These are phyloP conservation scores for Rostrohypoxylon terebratum DNA, from an alignment of 495 filamentous ascomycete genomes.

Conservation along the genomic window DNA sequence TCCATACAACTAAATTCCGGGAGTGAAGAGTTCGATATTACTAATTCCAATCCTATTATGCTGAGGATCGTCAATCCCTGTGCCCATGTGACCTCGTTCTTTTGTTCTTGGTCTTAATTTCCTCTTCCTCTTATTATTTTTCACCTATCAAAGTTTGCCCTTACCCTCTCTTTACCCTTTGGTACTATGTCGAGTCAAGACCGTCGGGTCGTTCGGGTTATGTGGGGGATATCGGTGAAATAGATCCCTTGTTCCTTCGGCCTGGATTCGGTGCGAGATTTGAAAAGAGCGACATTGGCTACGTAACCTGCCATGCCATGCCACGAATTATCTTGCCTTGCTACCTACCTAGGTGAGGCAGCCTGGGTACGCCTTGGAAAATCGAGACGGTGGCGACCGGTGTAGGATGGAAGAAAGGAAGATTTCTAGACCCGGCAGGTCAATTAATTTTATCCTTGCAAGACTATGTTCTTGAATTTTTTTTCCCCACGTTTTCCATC, in stretches of 20 bases:
- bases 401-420: conserved; percentile 31
- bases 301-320: not conserved
- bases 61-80: conserved; percentile 12
- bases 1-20: conserved; percentile 9
- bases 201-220: conserved; percentile 18
- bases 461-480: conserved; percentile 19
- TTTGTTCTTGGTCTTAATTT: conserved; percentile 7
- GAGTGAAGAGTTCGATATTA: conserved; percentile 5
- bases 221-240: conserved; percentile 31
- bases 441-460: conserved; percentile 35
- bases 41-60: not conserved
- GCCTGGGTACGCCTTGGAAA: not conserved
- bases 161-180: not conserved
- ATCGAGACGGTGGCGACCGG: conserved; percentile 12
- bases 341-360: conserved; percentile 34
- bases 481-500: conserved; percentile 29
- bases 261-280: conserved; percentile 16
- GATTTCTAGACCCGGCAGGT: conserved; percentile 42
- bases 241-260: conserved; percentile 18
- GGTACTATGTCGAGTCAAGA: not conserved
- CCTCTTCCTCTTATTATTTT: conserved; percentile 12
- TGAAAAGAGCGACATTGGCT: not conserved
- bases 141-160: not conserved
- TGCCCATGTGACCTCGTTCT: conserved; percentile 1
- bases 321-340: not conserved